Evolutionary conservation across 2,329 filamentous ascomycete species (phyloP).

Genomic region (Blastomyces silverae): DNA sequence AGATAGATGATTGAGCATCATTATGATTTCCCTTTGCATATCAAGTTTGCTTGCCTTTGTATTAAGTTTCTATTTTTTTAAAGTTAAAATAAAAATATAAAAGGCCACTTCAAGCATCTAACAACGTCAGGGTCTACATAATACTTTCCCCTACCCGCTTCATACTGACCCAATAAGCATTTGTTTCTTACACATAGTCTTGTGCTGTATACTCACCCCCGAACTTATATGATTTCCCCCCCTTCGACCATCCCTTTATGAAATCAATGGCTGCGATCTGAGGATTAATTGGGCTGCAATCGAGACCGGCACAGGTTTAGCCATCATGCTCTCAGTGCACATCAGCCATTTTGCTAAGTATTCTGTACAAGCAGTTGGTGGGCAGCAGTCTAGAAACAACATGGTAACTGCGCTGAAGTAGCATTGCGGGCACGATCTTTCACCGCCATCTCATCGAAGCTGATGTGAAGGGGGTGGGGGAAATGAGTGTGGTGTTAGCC

Average conservation of each 20-base stretch:
- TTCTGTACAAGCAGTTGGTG: conserved; percentile 24
- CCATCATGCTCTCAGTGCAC: no score
- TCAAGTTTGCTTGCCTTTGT: not conserved
- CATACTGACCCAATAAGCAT: not conserved
- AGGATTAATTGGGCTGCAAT: not conserved
- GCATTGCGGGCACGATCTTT: conserved; percentile 24
- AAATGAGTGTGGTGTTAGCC: conserved; percentile 25
- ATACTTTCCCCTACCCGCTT: not conserved
- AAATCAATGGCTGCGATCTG: not conserved
- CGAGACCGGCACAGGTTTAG: not conserved
- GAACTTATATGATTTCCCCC: not conserved
- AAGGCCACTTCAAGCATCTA: not conserved
- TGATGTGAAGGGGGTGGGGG: conserved; percentile 21
- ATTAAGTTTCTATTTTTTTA: no score
- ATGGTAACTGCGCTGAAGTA: conserved; percentile 20
- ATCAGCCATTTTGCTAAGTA: not conserved
- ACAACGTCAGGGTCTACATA: not conserved
- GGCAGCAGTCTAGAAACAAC: conserved; percentile 12
- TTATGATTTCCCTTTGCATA: not conserved
- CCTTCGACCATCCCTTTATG: not conserved
- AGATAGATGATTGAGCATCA: not conserved
- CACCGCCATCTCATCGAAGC: conserved; percentile 25
- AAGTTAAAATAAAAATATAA: not conserved
- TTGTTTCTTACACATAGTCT: not conserved
- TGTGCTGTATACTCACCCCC: not conserved